Base-by-base conservation (phyloP, 1,284 basidiomycete species). In the Entoloma clypeatum region DNA sequence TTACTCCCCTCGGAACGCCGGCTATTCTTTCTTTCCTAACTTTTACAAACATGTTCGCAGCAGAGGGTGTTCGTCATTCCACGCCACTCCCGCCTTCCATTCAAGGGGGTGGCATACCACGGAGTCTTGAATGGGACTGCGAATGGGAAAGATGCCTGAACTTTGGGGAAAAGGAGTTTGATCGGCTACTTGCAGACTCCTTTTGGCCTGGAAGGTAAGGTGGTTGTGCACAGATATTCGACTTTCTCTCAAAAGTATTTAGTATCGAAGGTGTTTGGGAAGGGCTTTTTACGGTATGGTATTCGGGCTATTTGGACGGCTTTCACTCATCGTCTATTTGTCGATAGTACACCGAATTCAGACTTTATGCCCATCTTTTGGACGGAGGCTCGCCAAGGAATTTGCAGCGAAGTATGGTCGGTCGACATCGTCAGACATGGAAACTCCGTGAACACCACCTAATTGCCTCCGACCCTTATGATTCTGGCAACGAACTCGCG, bases 231-330 rank as follows among this genome's bases (percentile, higher is more conserved):
- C n/a, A n/a, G n/a, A n/a, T n/a, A n/a, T n/a, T n/a, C n/a, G n/a
- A n/a, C n/a, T n/a, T n/a, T n/a, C n/a, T n/a, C n/a, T n/a, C n/a
- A n/a, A n/a, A n/a, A n/a, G n/a, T 33, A 36, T 27, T 5, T 32
- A 85, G 80, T 44, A 58, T 86, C 33, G 79, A 86, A 48, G 86
- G 85, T 4, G 63, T 77, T 10, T 88, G 85, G 85, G 85, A 88
- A 59, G 85, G 85, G 1, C 56, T 77, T 17, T 88, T 88, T 52
- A 81, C 77, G 7, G 84, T 85, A n/a, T 52, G 48, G 77, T 62
- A 31, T 22, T 29, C 19, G 34, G 19, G 18, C 14, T 19, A 50
- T 35, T 17, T 21, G 5, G 36, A 28, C 25, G 1, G 19, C 17
- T 13, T 9, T 10, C 7, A n/a, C 25, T 28, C 23, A 10, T 19